phyloP scores from a whole-genome alignment of 129 eudicot species.

The Helichrysum umbraculigerum region DNA sequence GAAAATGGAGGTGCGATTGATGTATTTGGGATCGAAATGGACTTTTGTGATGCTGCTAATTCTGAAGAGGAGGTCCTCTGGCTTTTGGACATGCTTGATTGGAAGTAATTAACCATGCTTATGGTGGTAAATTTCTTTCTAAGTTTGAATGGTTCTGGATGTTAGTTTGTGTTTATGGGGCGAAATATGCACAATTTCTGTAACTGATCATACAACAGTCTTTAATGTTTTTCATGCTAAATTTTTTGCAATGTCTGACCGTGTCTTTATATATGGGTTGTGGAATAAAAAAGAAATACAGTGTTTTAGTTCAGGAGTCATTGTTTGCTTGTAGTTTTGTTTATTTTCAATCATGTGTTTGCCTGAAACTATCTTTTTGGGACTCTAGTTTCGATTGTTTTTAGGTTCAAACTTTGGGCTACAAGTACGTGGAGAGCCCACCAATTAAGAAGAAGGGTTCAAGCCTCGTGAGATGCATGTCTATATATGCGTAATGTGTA shows the following conservation, averaged over 20 bases:
- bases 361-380: not conserved
- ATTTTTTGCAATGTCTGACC: not conserved
- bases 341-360: not conserved
- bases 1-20: slow-evolving; percentile 56
- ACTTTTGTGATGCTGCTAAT: slow-evolving; percentile 81
- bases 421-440: too few relatives aligned
- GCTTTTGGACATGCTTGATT: slow-evolving; percentile 90
- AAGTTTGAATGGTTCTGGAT: slow-evolving; percentile 6
- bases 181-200: slow-evolving; percentile 10
- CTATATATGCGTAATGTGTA: too few relatives aligned
- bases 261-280: slow-evolving; percentile 7
- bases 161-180: slow-evolving; percentile 11
- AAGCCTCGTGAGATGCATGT: too few relatives aligned
- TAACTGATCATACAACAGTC: not conserved
- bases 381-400: too few relatives aligned
- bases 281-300: not conserved
- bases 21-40: slow-evolving; percentile 82
- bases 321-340: not conserved
- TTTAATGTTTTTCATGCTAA: not conserved
- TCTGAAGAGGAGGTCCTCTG: slow-evolving; percentile 76
- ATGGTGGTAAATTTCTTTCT: too few relatives aligned
- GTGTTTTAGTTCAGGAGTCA: not conserved
- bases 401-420: too few relatives aligned
- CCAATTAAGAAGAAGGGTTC: too few relatives aligned
- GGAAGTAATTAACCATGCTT: slow-evolving; percentile 39